Base-by-base conservation (phyloP, 306 rosid species). In the Pachyrhizus erosus region DNA sequence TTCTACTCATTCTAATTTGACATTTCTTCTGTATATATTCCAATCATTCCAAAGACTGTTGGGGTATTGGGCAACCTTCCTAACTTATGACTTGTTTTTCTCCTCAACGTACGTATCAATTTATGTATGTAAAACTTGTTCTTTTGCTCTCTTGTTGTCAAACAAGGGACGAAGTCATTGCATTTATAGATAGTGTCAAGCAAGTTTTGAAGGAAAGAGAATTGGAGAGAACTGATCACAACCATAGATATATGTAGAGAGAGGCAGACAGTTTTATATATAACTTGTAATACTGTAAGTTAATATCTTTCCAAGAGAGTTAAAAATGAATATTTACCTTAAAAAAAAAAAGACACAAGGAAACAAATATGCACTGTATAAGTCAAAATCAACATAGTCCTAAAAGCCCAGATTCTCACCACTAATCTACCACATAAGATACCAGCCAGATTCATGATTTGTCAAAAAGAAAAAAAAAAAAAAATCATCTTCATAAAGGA, bases 311-410 rank as follows among this genome's bases (percentile, higher is more conserved):
- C 9, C 40, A 24, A 26, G 18, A 27, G 39, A 27, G 40, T 61
- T 61, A 27, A 27, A 29, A 9, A 31, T 65, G 23, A 17, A 1
- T 33, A 21, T 65, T 64, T 33, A 15, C 11, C 65, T 29, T 1
- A 12, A 11, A 66, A 10, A 67, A 23, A 52, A 13, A 27, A 61
- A 27, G 8, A 14, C 0, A 3, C 12, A 65, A 34, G 46, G 24
- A 34, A 66, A 66, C 26, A 8, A 34, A n/a, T 9, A n/a, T 34
- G 27, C 17, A 9, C 17, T 17, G 20, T 31, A 21, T 26, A 46
- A 64, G 74, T 34, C 55, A 26, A 67, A 34, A 66, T 67, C 39
- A 31, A 45, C 61, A 31, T 62, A 29, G 81, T 26, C 60, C 31
- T 17, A 7, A 13, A 51, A 9, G 42, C 68, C 65, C 14, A 20